Percentiles rank a stretch among this genome's conserved stretches.
Evolutionary conservation across 441 rosid genomes (phyloP).

Genomic region (Erysimum cheiri): DNA sequence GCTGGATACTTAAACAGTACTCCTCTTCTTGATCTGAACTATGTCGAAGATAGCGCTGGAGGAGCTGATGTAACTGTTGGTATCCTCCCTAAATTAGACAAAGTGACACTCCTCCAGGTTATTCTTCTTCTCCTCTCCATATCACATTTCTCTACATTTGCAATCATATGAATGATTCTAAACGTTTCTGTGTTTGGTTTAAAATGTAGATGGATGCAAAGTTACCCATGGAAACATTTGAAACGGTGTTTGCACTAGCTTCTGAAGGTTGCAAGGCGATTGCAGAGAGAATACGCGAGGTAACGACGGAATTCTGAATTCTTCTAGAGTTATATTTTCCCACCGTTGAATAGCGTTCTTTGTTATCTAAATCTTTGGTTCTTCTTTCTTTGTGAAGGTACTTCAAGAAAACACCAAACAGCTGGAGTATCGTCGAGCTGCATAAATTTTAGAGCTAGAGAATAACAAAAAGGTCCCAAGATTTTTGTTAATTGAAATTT

Average conservation of each 20-base stretch:
- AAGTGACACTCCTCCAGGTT: slow-evolving; percentile 98
- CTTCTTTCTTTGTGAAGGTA: slow-evolving; percentile 50
- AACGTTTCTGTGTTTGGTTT: not conserved
- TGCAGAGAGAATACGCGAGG: slow-evolving; percentile 77
- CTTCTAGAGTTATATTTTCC: not conserved
- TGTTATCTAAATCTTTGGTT: slow-evolving; percentile 28
- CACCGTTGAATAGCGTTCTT: slow-evolving; percentile 4
- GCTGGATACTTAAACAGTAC: slow-evolving; percentile 87
- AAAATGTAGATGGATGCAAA: slow-evolving; percentile 84
- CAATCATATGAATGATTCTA: not conserved
- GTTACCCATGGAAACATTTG: slow-evolving; percentile 74
- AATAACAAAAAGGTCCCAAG: not conserved
- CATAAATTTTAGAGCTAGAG: slow-evolving; percentile 39
- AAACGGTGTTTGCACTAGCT: slow-evolving; percentile 87
- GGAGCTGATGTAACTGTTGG: slow-evolving; percentile 95
- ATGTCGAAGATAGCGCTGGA: slow-evolving; percentile 95
- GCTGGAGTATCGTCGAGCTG: slow-evolving; percentile 68
- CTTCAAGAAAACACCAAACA: slow-evolving; percentile 78
- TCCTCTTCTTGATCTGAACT: slow-evolving; percentile 86
- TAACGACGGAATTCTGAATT: slow-evolving; percentile 34
- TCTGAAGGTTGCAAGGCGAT: slow-evolving; percentile 90
- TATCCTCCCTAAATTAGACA: slow-evolving; percentile 79
- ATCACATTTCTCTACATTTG: slow-evolving; percentile 6
- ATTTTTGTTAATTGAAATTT: slow-evolving; percentile 7
- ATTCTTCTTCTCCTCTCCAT: slow-evolving; percentile 17